Conservation (phyloP, 2,329 filamentous ascomycete species). For the Parafenestella ontariensis region DNA sequence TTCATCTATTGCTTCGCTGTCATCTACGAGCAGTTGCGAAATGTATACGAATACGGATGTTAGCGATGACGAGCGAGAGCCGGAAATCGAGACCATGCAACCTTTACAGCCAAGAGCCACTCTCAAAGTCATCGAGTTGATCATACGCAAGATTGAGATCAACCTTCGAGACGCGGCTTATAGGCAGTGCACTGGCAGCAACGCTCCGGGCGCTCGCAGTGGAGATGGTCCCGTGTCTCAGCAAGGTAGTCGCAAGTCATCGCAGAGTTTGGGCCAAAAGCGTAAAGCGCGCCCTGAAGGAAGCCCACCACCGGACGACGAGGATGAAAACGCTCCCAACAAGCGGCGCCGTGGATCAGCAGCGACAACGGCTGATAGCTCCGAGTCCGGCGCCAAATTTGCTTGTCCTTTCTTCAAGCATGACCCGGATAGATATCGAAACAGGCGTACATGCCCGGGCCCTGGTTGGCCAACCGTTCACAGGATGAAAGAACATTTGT, state of each 20-base stretch:
- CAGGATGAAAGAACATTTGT: slow-evolving; percentile 53
- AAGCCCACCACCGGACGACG: slow-evolving; percentile 22
- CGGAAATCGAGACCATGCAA: not conserved
- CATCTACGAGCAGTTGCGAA: slow-evolving; percentile 37
- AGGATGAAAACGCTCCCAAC: slow-evolving; percentile 31
- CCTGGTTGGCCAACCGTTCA: slow-evolving; percentile 51
- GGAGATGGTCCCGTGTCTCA: not conserved
- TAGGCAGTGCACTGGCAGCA: slow-evolving; percentile 28
- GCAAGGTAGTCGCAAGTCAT: slow-evolving; percentile 21
- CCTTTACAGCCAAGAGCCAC: slow-evolving; percentile 23
- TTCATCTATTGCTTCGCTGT: slow-evolving; percentile 34
- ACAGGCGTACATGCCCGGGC: slow-evolving; percentile 46
- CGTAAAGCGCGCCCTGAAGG: slow-evolving; percentile 34
- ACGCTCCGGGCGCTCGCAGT: slow-evolving; percentile 7
- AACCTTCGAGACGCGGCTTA: slow-evolving; percentile 34
- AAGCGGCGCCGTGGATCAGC: slow-evolving; percentile 36
- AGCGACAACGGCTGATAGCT: slow-evolving; percentile 31
- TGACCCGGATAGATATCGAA: slow-evolving; percentile 46
- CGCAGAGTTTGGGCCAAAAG: slow-evolving; percentile 27
- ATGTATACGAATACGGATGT: slow-evolving; percentile 39
- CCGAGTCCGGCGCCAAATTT: slow-evolving; percentile 35
- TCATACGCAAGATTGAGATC: slow-evolving; percentile 39
- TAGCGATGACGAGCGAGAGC: slow-evolving; percentile 31
- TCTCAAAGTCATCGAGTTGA: slow-evolving; percentile 33
- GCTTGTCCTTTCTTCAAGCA: slow-evolving; percentile 54